These are phyloP conservation scores for Solanum microdontum DNA, from an alignment of 257 asterid species.

Conservation along the genomic window DNA sequence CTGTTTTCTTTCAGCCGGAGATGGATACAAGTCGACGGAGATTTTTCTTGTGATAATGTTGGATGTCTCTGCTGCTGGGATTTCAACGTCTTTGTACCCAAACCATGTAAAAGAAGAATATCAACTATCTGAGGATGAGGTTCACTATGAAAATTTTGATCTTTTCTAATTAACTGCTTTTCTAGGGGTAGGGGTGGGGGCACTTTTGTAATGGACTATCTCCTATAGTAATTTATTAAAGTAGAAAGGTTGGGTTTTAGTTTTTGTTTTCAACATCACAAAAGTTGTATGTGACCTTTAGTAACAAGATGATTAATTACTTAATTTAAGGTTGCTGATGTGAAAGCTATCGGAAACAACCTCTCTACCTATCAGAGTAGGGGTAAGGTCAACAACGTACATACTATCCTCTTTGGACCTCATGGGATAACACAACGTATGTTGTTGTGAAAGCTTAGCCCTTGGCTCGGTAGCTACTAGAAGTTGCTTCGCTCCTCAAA, in stretches of 20 bases:
- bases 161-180: background rate
- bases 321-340: background rate
- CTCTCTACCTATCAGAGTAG: background rate
- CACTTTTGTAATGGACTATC: background rate
- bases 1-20: slow-evolving; percentile 45
- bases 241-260: background rate
- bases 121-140: background rate
- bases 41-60: slow-evolving; percentile 44
- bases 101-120: background rate
- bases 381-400: background rate
- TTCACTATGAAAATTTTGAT: background rate
- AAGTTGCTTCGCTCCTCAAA: background rate
- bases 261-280: background rate
- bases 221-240: background rate
- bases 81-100: background rate
- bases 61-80: background rate
- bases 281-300: background rate
- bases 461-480: background rate
- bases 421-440: too few species aligned
- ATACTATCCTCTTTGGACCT: background rate
- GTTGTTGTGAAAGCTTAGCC: background rate
- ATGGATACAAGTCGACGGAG: slow-evolving; percentile 96
- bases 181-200: background rate
- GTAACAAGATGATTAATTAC: background rate
- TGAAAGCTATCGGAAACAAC: background rate